A percentile compares a stretch with the other conserved stretches of the same genome.
phyloP scores from a whole-genome alignment of 2,329 filamentous ascomycete species.

The Colletotrichum camelliae region DNA sequence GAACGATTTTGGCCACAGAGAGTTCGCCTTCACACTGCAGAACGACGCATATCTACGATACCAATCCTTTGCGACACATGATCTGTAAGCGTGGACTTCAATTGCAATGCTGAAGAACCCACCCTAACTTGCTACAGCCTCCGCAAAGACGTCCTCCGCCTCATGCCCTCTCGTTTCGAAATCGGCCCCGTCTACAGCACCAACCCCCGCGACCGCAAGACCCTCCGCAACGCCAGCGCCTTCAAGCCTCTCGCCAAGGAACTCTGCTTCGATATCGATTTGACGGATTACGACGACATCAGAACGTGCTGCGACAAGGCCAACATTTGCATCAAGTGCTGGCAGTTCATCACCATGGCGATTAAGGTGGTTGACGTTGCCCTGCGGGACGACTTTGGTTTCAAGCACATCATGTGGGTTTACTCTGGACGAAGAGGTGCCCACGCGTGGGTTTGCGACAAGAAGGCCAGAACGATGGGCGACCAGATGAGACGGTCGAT shows the following conservation, averaged over 20 bases:
- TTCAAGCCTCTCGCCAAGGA: constrained; percentile 93
- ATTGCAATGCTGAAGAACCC: neutral
- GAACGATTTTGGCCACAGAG: constrained; percentile 88
- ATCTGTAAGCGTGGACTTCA: constrained; percentile 45
- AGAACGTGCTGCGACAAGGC: constrained; percentile 94
- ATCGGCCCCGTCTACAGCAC: constrained; percentile 97
- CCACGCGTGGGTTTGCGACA: constrained; percentile 98
- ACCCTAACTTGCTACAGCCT: constrained; percentile 55
- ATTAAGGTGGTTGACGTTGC: constrained; percentile 92
- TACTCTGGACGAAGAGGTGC: constrained; percentile 96
- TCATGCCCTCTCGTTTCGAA: constrained; percentile 94
- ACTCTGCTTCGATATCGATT: constrained; percentile 98
- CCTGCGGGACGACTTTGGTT: constrained; percentile 92
- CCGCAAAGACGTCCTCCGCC: constrained; percentile 86
- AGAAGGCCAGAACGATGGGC: constrained; percentile 81
- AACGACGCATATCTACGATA: constrained; percentile 94
- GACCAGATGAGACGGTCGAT: constrained; percentile 86
- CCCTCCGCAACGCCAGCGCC: constrained; percentile 76
- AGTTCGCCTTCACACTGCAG: constrained; percentile 94
- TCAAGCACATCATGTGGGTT: constrained; percentile 97
- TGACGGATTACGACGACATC: constrained; percentile 98
- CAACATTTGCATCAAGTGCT: constrained; percentile 93
- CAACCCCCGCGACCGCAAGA: constrained; percentile 93
- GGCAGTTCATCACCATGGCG: constrained; percentile 97
- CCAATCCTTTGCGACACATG: constrained; percentile 67